Evolutionary conservation across 345 rosid species (phyloP).

Genomic region (Salix viminalis): DNA sequence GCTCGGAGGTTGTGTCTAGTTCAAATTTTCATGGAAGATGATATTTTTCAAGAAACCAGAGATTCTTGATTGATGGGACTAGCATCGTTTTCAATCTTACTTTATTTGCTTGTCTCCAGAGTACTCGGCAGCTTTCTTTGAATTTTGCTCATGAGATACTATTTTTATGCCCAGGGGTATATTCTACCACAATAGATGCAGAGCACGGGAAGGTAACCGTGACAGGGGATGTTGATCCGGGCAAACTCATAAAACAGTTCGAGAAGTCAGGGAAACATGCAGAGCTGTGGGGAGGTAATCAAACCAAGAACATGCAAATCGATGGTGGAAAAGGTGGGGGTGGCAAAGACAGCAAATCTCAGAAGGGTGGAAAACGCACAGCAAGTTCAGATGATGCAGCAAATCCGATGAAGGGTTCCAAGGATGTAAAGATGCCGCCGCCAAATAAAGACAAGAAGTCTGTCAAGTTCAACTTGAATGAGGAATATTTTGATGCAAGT

Average conservation of each 20-base stretch:
- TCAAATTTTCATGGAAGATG: not conserved
- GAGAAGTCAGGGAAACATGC: constrained; percentile 88
- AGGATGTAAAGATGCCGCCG: constrained; percentile 24
- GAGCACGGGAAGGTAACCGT: constrained; percentile 89
- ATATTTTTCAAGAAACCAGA: not conserved
- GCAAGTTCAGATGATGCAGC: constrained; percentile 32
- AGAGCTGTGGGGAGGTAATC: constrained; percentile 63
- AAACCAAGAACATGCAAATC: constrained; percentile 48
- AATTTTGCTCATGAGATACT: constrained; percentile 1
- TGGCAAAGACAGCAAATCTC: constrained; percentile 47
- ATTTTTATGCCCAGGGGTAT: constrained; percentile 53
- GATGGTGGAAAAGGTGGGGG: constrained; percentile 27
- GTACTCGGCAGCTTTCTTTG: not conserved
- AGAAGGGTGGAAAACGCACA: constrained; percentile 45
- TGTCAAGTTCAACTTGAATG: constrained; percentile 56
- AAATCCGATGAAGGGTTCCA: constrained; percentile 40
- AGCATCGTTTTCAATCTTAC: not conserved
- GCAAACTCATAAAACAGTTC: constrained; percentile 64
- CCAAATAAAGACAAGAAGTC: constrained; percentile 49
- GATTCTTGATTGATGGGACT: not conserved
- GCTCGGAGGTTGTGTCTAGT: not conserved
- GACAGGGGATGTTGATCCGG: constrained; percentile 75
- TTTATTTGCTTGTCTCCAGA: not conserved
- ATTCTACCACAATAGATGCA: constrained; percentile 51
- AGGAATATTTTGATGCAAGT: constrained; percentile 23